Evolutionary conservation across 2,329 filamentous ascomycete species (phyloP), one percentile per base, ranked within the genome.

Genomic region (Knufia fluminis): DNA sequence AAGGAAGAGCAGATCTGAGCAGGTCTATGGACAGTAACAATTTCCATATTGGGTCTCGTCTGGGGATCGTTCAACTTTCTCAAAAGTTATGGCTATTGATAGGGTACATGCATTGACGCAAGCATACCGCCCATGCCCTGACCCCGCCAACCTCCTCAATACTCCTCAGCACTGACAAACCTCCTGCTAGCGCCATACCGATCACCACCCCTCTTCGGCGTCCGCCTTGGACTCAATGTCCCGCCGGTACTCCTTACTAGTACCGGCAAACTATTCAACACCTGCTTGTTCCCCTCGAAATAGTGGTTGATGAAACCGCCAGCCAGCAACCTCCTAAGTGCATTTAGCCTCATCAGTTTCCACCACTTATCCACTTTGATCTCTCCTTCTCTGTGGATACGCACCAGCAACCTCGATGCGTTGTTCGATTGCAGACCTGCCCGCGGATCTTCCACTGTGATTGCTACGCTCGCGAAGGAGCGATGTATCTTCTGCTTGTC

Each of bases 351-450:
- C 57, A 79, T 72, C 58, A 85, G 68, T 64, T 86, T 86, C 83
- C 83, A 86, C 83, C 83, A 87, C 55, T 76, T 75, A 63, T 86
- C 81, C 45, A 86, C 79, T 45, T 70, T 74, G 70, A 86, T 77
- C 47, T 76, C 72, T 2, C 79, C 77, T 41, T 73, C 74, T 19
- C 72, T 71, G 47, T 76, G 71, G 49, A 86, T 76, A 49, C 76
- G 74, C 33, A 86, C 71, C 9, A 69, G 76, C 67, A 84, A 70
- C 50, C 80, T 73, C 51, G 75, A 81, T 6, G 81, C 80, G 19
- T 75, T 84, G 50, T 76, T 79, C 61, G 83, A 85, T 48, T 77
- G 74, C 1, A 83, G 82, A 0, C 83, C 83, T 20, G 77, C 75
- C 1, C 76, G 75, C 0, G 83, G 83, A 58, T 83, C 77, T 59